Percentiles rank a stretch among this genome's conserved stretches.
Conservation (phyloP, 1,139 yeast species). For the Zhuliangozyma blackwelliae region DNA sequence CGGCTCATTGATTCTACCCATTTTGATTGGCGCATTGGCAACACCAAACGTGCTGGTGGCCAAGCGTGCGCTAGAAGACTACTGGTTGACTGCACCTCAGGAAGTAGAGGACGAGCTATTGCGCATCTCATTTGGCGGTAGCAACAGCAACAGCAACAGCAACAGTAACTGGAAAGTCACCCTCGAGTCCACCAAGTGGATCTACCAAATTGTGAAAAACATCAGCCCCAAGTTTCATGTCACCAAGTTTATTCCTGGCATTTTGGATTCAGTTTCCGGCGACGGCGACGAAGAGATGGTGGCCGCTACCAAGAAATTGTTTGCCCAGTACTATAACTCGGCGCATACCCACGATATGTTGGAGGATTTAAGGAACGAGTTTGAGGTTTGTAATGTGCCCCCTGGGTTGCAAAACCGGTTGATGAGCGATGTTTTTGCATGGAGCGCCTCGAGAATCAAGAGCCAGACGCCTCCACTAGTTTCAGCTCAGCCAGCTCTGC, state of each 20-base stretch:
- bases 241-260: conserved; percentile 21
- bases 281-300: conserved; percentile 6
- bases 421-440: conserved; percentile 21
- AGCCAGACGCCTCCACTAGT: neutral
- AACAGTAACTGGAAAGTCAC: conserved; percentile 21
- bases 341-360: conserved; percentile 16
- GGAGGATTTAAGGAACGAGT: conserved; percentile 46
- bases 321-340: conserved; percentile 23
- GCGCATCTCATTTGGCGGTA: conserved; percentile 48
- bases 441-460: too few relatives aligned
- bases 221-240: conserved; percentile 33
- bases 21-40: conserved; percentile 52
- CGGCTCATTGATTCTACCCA: conserved; percentile 52
- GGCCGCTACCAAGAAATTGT: conserved; percentile 12
- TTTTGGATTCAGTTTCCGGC: conserved; percentile 3
- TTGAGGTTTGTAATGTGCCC: conserved; percentile 38
- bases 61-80: conserved; percentile 55
- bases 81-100: conserved; percentile 60
- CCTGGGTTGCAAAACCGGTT: conserved; percentile 22
- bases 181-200: conserved; percentile 37
- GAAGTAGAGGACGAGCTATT: conserved; percentile 49
- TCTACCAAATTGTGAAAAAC: conserved; percentile 25
- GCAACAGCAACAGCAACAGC: conserved; percentile 18
- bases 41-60: conserved; percentile 45
- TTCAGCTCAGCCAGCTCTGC: neutral